Evolutionary conservation across 2,329 filamentous ascomycete genomes (phyloP).

Genomic region (Penicillium nordicum): DNA sequence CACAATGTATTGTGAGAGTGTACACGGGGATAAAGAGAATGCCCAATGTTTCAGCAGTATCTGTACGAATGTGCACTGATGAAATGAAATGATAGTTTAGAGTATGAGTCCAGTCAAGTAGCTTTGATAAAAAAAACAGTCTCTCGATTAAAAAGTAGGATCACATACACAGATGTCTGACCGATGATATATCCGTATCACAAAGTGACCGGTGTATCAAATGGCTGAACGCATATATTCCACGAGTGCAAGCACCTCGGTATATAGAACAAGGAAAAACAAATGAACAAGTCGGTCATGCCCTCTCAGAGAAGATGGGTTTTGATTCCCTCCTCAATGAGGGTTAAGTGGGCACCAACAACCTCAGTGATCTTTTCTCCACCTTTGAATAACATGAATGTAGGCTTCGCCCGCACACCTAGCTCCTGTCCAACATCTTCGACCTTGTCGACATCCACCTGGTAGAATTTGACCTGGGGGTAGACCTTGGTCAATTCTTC

Average conservation of each 20-base stretch:
- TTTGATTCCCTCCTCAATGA: slow-evolving; percentile 1
- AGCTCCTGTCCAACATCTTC: slow-evolving; percentile 1
- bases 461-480: slow-evolving; percentile 5
- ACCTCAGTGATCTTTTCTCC: slow-evolving; percentile 4
- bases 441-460: slow-evolving; percentile 1
- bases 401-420: slow-evolving; percentile 2
- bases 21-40: background rate
- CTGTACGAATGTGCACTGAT: background rate
- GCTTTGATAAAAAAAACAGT: background rate
- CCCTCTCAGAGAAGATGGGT: background rate
- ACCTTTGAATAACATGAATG: slow-evolving; percentile 6
- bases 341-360: background rate
- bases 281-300: background rate
- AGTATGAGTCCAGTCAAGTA: background rate
- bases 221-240: background rate
- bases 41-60: background rate
- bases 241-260: background rate
- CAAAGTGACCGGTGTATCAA: background rate
- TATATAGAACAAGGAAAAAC: no score
- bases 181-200: background rate
- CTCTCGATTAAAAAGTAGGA: background rate
- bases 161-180: background rate
- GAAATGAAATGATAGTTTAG: background rate
- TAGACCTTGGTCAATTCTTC: slow-evolving; percentile 1
- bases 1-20: background rate